These are phyloP conservation scores for Yamadazyma tumulicola DNA, from an alignment of 805 yeast species.

Conservation along the genomic window DNA sequence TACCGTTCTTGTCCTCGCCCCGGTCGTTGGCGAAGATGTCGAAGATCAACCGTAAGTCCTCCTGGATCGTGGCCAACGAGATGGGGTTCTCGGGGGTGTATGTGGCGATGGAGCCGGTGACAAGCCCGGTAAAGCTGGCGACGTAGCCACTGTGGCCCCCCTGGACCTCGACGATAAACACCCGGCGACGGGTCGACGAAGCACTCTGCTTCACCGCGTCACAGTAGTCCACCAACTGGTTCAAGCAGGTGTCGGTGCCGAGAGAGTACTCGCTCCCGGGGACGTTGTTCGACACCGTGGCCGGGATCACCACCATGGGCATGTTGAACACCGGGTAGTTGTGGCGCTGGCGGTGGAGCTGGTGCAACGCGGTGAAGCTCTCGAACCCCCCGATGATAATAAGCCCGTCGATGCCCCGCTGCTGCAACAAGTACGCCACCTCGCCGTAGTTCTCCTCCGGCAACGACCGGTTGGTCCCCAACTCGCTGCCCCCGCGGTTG, in stretches of 20 bases:
- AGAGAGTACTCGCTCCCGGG: slow-evolving; percentile 80
- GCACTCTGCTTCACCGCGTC: slow-evolving; percentile 80
- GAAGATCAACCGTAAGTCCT: slow-evolving; percentile 60
- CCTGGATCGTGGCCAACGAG: slow-evolving; percentile 54
- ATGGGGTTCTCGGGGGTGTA: slow-evolving; percentile 76
- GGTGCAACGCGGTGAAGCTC: slow-evolving; percentile 67
- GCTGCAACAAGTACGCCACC: slow-evolving; percentile 69
- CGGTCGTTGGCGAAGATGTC: slow-evolving; percentile 57
- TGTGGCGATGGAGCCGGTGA: slow-evolving; percentile 70
- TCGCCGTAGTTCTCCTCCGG: slow-evolving; percentile 68
- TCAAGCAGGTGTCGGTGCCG: slow-evolving; percentile 74
- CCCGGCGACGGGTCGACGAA: slow-evolving; percentile 72
- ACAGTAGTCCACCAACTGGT: slow-evolving; percentile 67
- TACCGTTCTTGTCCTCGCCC: slow-evolving; percentile 68
- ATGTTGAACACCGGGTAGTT: slow-evolving; percentile 70
- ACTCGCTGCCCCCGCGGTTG: slow-evolving; percentile 72
- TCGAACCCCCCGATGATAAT: slow-evolving; percentile 80
- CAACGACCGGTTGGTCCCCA: slow-evolving; percentile 73
- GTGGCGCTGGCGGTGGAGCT: slow-evolving; percentile 56
- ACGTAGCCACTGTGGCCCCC: slow-evolving; percentile 83
- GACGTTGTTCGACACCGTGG: slow-evolving; percentile 76
- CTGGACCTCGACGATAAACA: slow-evolving; percentile 78
- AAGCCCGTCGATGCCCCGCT: slow-evolving; percentile 66
- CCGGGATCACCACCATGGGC: slow-evolving; percentile 76
- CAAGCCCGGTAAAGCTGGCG: slow-evolving; percentile 65